Base-by-base conservation (phyloP, 1,139 yeast genomes). In the Suhomyces panamericanus region DNA sequence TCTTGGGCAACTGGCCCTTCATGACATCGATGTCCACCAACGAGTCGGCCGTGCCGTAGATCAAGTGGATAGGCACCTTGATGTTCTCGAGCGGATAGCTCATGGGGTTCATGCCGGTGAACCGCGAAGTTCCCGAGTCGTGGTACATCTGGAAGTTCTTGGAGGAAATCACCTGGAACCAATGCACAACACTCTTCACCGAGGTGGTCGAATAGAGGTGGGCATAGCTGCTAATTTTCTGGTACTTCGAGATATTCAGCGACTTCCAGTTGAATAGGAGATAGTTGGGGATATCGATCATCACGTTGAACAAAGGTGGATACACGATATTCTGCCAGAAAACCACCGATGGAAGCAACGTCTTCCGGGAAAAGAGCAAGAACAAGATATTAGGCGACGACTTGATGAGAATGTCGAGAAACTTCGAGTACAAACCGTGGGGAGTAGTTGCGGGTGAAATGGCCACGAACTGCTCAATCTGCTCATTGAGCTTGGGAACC, bases 401-500 rank as follows among this genome's bases (percentile, higher is more conserved):
- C 57, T 87, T 84, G 52, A 87, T 78, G 35, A 91, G 71, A 0
- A 90, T 76, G 59, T 89, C 95, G 30, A 88, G 83, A 46, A 90
- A 70, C 59, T 79, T 76, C 52, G 91, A 87, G 50, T 85, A 82
- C 20, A 91, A 70, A 1, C 96, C 95, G 41, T 83, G 87, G 0
- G 98, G 98, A 0, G 97, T 88, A 67, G 95, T 87, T 1, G 98
- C 98, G 0, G 98, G 98, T 0, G 96, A 87, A 34, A 88, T 77
- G 5, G 95, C 96, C 43, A 91, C 78, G 49, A 91, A 79, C 52
- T 80, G 77, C 28, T 81, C 81, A 42, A 91, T 80, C 58, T 87
- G 85, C 9, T 70, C 60, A 62, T 87, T 88, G 51, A 91, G 72
- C 16, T 76, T 76, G 6, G 87, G 78, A 59, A 85, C 81, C n/a